Evolutionary conservation across 768 basidiomycete species (phyloP), one percentile per base, ranked within the genome.

Genomic region (Lentinula raphanica): DNA sequence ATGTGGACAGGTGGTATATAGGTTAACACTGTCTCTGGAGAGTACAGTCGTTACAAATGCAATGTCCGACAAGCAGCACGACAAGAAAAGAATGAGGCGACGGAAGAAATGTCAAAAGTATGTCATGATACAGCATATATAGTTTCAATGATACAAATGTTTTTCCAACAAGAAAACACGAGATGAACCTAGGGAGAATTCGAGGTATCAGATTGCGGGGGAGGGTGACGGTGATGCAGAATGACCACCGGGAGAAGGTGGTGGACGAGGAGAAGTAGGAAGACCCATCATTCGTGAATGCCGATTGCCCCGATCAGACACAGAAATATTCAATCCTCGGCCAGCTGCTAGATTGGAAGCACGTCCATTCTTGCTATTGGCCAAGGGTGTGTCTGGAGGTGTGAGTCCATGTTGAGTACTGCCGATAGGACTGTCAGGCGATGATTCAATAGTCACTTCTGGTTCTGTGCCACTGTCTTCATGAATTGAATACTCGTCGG

Each of bases 401-500:
- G 68, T 72, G 49, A 71, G 62, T 51, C 58, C 71, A 62, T 57
- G 68, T 58, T 57, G 64, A 35, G 64, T 65, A 23, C 62, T 62
- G 31, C 63, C 58, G 31, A 69, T 66, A 45, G 71, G 66, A 56
- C 65, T 68, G 31, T 76, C 73, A 58, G 76, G 78, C 42, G 78
- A 74, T 1, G 81, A 80, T 56, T 83, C 81, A 25, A 72, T 67
- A 39, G 77, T 78, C 19, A 68, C 71, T 48, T 85, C 78, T 17
- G 82, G 82, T 63, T 92, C 90, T 36, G 86, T 81, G 28, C 85
- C 88, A 64, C 88, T 91, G 59, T 88, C 88, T 40, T 84, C 80
- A 23, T 83, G 66, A 3, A 86, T 88, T 56, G 56, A 57, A 36
- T 79, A 69, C 55, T 85, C 84, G 51, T 92, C 92, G 36, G 80